Percentiles rank a stretch among this genome's conserved stretches.
These are phyloP conservation scores for Ophiosphaerella narmari DNA, from an alignment of 2,329 filamentous ascomycete species.

Conservation along the genomic window DNA sequence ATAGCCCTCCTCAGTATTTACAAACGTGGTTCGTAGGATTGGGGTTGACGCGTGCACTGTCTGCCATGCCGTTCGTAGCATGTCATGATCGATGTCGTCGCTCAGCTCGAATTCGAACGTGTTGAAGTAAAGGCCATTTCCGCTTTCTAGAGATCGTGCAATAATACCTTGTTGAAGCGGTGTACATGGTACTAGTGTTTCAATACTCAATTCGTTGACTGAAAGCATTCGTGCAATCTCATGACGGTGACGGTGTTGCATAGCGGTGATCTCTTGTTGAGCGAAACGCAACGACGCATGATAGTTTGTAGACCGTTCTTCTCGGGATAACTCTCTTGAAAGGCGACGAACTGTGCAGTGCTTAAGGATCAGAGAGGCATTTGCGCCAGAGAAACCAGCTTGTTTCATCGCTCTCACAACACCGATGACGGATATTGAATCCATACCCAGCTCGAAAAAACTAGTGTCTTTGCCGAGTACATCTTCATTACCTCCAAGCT, in stretches of 20 bases:
- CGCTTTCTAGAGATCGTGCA: constrained; percentile 65
- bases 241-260: constrained; percentile 64
- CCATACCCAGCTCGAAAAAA: constrained; percentile 84
- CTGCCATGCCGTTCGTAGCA: constrained; percentile 64
- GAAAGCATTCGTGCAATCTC: constrained; percentile 59
- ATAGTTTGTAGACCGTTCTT: constrained; percentile 1
- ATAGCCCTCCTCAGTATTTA: constrained; percentile 74
- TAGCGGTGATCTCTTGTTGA: constrained; percentile 66
- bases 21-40: constrained; percentile 74
- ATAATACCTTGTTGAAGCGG: constrained; percentile 87
- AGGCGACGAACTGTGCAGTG: constrained; percentile 52
- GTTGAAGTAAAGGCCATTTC: constrained; percentile 73
- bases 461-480: constrained; percentile 63
- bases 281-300: constrained; percentile 52
- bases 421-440: constrained; percentile 81
- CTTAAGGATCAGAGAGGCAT: constrained; percentile 70
- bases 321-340: constrained; percentile 36
- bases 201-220: constrained; percentile 60
- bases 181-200: constrained; percentile 80
- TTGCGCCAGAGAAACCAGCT: constrained; percentile 63
- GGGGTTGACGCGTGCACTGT: constrained; percentile 58
- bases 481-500: constrained; percentile 53
- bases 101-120: constrained; percentile 67
- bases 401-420: constrained; percentile 68
- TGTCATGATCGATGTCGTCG: constrained; percentile 49